phyloP scores from a whole-genome alignment of 164 flowering plant genomes.

The Nymphaea thermarum region DNA sequence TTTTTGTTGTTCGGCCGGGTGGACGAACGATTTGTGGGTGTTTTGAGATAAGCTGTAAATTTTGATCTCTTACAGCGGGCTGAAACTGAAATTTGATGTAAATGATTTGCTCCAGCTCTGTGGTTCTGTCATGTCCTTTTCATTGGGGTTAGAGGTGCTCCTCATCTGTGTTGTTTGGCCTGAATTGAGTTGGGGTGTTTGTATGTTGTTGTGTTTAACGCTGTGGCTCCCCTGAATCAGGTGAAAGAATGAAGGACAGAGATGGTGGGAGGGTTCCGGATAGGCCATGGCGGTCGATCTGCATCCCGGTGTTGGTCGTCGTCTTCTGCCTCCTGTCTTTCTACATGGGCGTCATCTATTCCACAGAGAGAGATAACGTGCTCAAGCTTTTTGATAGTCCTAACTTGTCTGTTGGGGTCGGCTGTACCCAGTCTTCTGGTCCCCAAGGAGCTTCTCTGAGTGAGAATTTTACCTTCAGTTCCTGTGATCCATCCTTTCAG shows the following conservation, averaged over 20 bases:
- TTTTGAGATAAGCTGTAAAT: too few relatives aligned
- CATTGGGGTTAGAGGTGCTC: too few relatives aligned
- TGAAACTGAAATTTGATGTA: too few relatives aligned
- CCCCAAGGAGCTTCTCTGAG: slow-evolving; percentile 21
- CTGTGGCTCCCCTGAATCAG: neutral
- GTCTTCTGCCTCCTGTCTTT: slow-evolving; percentile 83
- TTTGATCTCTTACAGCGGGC: too few relatives aligned
- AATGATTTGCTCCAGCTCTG: too few relatives aligned
- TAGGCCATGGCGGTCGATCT: slow-evolving; percentile 41
- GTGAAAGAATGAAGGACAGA: neutral
- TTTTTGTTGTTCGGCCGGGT: too few relatives aligned
- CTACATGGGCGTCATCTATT: slow-evolving; percentile 84
- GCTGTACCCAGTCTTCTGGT: slow-evolving; percentile 16
- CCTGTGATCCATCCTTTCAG: slow-evolving; percentile 62
- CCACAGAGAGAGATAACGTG: slow-evolving; percentile 36
- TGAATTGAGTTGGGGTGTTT: too few relatives aligned
- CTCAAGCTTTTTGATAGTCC: neutral
- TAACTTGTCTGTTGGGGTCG: slow-evolving; percentile 9
- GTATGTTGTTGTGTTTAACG: too few relatives aligned
- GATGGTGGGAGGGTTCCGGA: slow-evolving; percentile 17
- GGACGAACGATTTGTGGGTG: too few relatives aligned
- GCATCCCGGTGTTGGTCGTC: slow-evolving; percentile 46
- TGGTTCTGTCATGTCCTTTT: too few relatives aligned
- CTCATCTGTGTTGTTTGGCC: too few relatives aligned
- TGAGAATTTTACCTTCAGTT: slow-evolving; percentile 43